Evolutionary conservation across 2,329 filamentous ascomycete species (phyloP), one percentile per base, ranked within the genome.

Genomic region (Pseudocercospora cruenta): DNA sequence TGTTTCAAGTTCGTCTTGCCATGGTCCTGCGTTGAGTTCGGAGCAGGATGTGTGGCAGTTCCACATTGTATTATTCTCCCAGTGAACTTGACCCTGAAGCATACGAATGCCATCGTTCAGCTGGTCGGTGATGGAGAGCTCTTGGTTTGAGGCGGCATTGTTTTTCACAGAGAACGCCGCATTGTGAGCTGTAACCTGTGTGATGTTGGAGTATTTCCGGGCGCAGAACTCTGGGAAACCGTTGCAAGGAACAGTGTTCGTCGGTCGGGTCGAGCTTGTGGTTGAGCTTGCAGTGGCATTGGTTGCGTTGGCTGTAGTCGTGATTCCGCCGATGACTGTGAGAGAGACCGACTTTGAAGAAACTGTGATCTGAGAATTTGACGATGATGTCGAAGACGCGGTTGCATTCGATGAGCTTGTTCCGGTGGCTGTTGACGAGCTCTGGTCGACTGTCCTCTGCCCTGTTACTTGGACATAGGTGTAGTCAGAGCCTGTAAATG

Each of bases 41-140:
- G 93, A 87, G 79, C 94, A 97, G 54, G 86, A 89, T 1, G 91
- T 92, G 78, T 97, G 94, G 79, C 94, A 97, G 73, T 95, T 92
- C 78, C 92, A 91, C 54, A 91, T 78, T 0, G 85, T 86, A 22
- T 79, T 80, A 70, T 89, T 87, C 16, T 60, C 68, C 39, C 78
- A 80, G 67, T 89, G 87, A 0, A 83, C 83, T 76, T 88, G 84
- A 68, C 87, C 87, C 79, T 88, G 85, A 33, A 90, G 73, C 83
- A 86, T 85, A 63, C 85, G 87, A 43, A 91, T 81, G 31, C 92
- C 92, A 74, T 96, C 92, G 75, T 95, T 86, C 67, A 96, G 83
- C 80, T 96, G 93, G 36, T 85, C 81, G 12, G 82, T 84, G 58
- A 95, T 91, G 21, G 82, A 78, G 53, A 91, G 83, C 28, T 83